Evolutionary conservation across 805 yeast species (phyloP).

Genomic region (Kazachstania taianensis): DNA sequence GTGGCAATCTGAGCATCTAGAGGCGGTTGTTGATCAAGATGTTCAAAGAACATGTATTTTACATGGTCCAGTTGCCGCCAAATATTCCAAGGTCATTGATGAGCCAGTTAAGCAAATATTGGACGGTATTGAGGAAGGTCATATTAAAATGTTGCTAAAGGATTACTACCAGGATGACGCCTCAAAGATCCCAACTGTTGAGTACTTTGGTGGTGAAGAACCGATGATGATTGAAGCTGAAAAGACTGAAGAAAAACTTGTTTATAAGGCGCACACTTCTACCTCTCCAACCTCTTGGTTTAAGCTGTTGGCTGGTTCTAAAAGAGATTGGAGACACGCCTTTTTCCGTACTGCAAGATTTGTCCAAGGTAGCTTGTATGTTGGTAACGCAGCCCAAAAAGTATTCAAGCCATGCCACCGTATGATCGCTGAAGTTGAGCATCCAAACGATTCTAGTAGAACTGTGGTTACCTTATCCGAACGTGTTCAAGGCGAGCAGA

Average conservation of each 20-base stretch:
- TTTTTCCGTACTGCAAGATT: constrained; percentile 67
- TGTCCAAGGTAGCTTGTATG: constrained; percentile 78
- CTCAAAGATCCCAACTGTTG: constrained; percentile 73
- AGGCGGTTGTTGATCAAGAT: constrained; percentile 90
- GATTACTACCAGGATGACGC: constrained; percentile 65
- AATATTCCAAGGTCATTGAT: constrained; percentile 72
- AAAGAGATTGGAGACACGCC: constrained; percentile 84
- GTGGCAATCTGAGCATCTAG: constrained; percentile 98
- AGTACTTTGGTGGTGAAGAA: constrained; percentile 70
- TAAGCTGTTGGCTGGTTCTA: constrained; percentile 65
- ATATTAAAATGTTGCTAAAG: constrained; percentile 55
- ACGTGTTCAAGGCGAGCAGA: constrained; percentile 57
- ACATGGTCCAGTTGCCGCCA: constrained; percentile 98
- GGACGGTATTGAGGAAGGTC: constrained; percentile 85
- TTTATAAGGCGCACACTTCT: constrained; percentile 32
- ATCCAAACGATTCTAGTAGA: constrained; percentile 42
- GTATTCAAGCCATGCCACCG: constrained; percentile 67
- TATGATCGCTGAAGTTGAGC: constrained; percentile 49
- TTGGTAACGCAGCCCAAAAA: constrained; percentile 66
- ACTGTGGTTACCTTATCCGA: constrained; percentile 59
- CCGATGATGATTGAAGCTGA: constrained; percentile 33
- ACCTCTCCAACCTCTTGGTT: constrained; percentile 54
- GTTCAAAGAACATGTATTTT: constrained; percentile 98
- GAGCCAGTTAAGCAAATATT: constrained; percentile 89
- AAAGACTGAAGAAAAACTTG: constrained; percentile 24